These are phyloP conservation scores for Alternaria metachromatica DNA, from an alignment of 2,329 filamentous ascomycete genomes.

Conservation along the genomic window DNA sequence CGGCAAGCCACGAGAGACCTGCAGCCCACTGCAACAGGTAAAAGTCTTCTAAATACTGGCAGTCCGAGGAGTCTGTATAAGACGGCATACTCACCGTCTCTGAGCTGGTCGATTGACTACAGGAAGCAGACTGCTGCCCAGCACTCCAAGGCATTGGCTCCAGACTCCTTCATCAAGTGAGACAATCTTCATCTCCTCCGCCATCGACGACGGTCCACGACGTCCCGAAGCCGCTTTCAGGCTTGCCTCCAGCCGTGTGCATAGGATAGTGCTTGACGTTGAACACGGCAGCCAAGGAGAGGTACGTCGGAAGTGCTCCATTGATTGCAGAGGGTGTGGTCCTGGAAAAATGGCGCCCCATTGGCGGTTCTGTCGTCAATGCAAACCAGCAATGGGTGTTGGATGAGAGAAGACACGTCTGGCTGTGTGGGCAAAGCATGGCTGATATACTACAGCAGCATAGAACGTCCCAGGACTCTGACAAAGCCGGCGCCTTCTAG, in stretches of 20 bases:
- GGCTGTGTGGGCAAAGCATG: constrained; percentile 32
- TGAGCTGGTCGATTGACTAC: constrained; percentile 26
- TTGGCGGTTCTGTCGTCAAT: constrained; percentile 5
- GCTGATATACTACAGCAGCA: constrained; percentile 40
- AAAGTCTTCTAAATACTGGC: constrained; percentile 27
- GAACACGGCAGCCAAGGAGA: constrained; percentile 18
- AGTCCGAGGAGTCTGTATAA: constrained; percentile 42
- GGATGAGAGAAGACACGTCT: not conserved
- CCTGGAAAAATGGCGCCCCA: not conserved
- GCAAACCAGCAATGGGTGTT: constrained; percentile 5
- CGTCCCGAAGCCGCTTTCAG: constrained; percentile 18
- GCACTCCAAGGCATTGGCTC: constrained; percentile 36
- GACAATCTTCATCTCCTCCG: constrained; percentile 28
- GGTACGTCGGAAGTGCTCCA: constrained; percentile 33
- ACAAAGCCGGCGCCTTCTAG: constrained; percentile 20
- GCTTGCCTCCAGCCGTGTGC: constrained; percentile 10
- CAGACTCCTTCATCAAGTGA: constrained; percentile 28
- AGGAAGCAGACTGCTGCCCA: constrained; percentile 36
- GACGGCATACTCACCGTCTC: constrained; percentile 38
- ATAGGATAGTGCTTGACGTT: constrained; percentile 12
- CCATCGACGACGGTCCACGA: constrained; percentile 21
- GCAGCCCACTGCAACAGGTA: constrained; percentile 44
- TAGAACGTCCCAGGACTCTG: constrained; percentile 15
- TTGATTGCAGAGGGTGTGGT: constrained; percentile 6
- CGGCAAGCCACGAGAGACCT: constrained; percentile 38